Evolutionary conservation across 345 rosid genomes (phyloP), one percentile per base, ranked within the genome.

Genomic region (Raphanus sativus): DNA sequence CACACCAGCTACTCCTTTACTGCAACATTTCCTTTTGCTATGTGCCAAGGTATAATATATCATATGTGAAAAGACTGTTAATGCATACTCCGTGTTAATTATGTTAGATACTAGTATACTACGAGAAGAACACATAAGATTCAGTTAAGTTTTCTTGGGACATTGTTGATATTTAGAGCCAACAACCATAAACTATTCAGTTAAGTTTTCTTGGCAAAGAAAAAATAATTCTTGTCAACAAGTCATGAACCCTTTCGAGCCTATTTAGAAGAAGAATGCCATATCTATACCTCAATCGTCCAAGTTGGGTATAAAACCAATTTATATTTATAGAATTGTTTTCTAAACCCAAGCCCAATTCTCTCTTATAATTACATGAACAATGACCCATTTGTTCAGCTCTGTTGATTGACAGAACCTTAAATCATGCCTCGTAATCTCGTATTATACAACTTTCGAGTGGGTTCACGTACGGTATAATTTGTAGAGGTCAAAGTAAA

Each of bases 401-500:
- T 48, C 13, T 48, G 54, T 48, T 48, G 54, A 9, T 48, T 48
- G 54, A 48, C 54, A 48, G 12, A 3, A 42, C 50, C 50, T 8
- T 17, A 56, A 48, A 48, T 13, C 30, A 56, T 56, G 26, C 24
- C 59, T 16, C 34, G 32, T 29, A 29, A 21, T 21, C 21, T 21
- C 59, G 28, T 55, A 21, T 21, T 21, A 54, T 17, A 21, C 16
- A 8, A 55, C 12, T 55, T 8, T 55, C 28, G 12, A 13, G 4
- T 58, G n/a, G 32, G 7, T 10, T 58, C 12, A 52, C 29, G 48
- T 54, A 25, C 17, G 30, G 29, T 74, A 54, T 25, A 34, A 6
- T 65, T 26, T 8, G 62, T 5, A 34, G 55, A 71, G 71, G 59
- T 66, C 72, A 75, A 24, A 62, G 52, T 65, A 52, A 29, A 74